Conservation (phyloP, 768 basidiomycete genomes). For the Lactifluus hygrophoroides region DNA sequence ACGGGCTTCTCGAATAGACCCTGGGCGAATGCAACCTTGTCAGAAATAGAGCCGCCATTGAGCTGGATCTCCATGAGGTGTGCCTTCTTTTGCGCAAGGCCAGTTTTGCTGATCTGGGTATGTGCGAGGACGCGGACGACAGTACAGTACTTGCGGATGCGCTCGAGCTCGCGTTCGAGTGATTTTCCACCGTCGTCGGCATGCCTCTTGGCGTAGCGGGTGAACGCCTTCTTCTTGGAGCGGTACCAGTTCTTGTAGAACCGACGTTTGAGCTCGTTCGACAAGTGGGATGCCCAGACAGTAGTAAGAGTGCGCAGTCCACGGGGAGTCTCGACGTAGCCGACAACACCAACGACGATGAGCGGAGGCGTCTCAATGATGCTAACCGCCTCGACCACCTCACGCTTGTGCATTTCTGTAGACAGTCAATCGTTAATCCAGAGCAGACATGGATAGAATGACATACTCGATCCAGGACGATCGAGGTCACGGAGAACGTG, state of each 20-base stretch:
- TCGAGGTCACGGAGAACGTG: conserved; percentile 98
- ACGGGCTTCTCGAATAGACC: conserved; percentile 95
- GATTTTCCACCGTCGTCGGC: conserved; percentile 92
- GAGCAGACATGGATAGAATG: neutral
- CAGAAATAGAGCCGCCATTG: conserved; percentile 90
- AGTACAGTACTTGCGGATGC: conserved; percentile 99
- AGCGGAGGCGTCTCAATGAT: conserved; percentile 95
- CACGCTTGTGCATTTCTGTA: conserved; percentile 99
- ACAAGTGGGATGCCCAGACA: conserved; percentile 96
- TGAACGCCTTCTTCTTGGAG: conserved; percentile 99
- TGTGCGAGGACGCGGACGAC: conserved; percentile 99
- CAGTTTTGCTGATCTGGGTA: conserved; percentile 98
- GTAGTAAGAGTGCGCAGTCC: conserved; percentile 98
- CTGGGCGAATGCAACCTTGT: conserved; percentile 96
- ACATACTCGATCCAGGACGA: conserved; percentile 97
- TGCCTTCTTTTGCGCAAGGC: conserved; percentile 97
- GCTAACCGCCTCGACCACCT: conserved; percentile 96
- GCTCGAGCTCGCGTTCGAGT: conserved; percentile 91
- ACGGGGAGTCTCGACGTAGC: conserved; percentile 99
- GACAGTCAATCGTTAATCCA: neutral
- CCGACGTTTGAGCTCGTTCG: conserved; percentile 95
- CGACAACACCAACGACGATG: conserved; percentile 95
- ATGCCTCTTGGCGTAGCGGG: conserved; percentile 99
- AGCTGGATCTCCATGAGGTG: conserved; percentile 99
- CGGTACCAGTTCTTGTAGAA: conserved; percentile 99